These are phyloP conservation scores for Komagataella ulmi DNA, from an alignment of 805 yeast species.

Conservation along the genomic window DNA sequence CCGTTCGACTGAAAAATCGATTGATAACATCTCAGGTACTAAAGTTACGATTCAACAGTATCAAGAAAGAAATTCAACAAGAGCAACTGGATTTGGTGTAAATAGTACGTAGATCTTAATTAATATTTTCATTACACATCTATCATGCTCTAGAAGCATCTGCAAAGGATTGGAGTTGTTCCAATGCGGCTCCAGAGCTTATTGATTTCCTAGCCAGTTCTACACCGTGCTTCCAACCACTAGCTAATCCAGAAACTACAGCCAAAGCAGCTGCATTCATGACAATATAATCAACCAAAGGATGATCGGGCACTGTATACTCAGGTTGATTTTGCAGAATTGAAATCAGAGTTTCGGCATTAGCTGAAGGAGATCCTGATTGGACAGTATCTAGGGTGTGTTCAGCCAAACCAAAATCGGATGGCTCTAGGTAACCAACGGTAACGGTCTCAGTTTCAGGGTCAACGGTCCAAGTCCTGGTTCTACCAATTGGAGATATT, in stretches of 20 bases:
- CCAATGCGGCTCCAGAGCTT: constrained; percentile 48
- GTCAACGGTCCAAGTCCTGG: constrained; percentile 66
- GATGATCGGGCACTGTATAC: constrained; percentile 30
- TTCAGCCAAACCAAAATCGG: constrained; percentile 69
- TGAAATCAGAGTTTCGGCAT: constrained; percentile 45
- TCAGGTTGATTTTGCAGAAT: constrained; percentile 25
- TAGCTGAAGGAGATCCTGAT: constrained; percentile 80
- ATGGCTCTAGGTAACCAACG: constrained; percentile 41
- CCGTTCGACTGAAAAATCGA: constrained; percentile 21
- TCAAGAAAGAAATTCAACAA: neutral
- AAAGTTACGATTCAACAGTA: neutral
- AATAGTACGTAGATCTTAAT: neutral
- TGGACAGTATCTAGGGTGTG: constrained; percentile 57
- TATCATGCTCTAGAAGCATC: constrained; percentile 4
- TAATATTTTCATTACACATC: neutral
- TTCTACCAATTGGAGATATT: constrained; percentile 77
- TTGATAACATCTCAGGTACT: constrained; percentile 13
- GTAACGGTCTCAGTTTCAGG: constrained; percentile 27
- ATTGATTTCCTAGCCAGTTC: constrained; percentile 58
- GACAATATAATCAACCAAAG: constrained; percentile 81
- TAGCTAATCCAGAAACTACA: constrained; percentile 57
- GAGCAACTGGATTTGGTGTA: neutral
- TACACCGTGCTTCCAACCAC: constrained; percentile 69
- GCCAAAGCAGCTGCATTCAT: constrained; percentile 84
- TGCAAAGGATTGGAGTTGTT: constrained; percentile 45